phyloP scores from a whole-genome alignment of 2,329 filamentous ascomycete species.

The Trichoderma sp. region DNA sequence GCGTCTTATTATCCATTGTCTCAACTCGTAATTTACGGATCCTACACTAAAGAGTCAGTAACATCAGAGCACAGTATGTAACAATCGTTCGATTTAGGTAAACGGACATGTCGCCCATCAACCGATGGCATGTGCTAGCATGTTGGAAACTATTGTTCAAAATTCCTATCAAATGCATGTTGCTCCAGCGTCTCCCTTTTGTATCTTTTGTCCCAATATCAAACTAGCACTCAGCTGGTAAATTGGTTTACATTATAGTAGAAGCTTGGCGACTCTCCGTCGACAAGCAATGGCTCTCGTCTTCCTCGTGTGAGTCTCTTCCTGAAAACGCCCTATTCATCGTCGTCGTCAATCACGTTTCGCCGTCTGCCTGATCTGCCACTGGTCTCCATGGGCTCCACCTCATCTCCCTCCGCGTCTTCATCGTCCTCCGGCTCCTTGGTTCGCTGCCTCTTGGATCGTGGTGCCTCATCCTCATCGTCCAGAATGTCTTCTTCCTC shows the following conservation, averaged over 20 bases:
- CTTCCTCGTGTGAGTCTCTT: not conserved
- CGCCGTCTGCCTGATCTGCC: conserved; percentile 53
- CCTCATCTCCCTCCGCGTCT: conserved; percentile 57
- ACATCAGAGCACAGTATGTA: not conserved
- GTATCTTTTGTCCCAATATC: not conserved
- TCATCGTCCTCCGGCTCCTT: conserved; percentile 52
- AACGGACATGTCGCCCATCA: not conserved
- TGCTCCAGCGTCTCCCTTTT: not conserved
- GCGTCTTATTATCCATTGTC: not conserved
- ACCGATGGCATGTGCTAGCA: not conserved
- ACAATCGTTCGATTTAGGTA: not conserved
- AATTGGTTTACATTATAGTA: not conserved
- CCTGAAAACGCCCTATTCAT: conserved; percentile 31
- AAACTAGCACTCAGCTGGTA: not conserved
- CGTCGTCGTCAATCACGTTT: conserved; percentile 61
- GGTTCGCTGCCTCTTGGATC: conserved; percentile 53
- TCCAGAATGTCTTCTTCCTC: conserved; percentile 61
- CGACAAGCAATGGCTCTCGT: not conserved
- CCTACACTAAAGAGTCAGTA: not conserved
- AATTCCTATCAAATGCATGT: not conserved
- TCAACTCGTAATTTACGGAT: not conserved
- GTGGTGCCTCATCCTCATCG: conserved; percentile 53
- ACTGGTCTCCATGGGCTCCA: conserved; percentile 46
- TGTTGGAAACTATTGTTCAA: not conserved
- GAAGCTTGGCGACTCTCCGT: not conserved